Evolutionary conservation across 306 rosid genomes (phyloP), one percentile per base, ranked within the genome.

Genomic region (Quercus robur): DNA sequence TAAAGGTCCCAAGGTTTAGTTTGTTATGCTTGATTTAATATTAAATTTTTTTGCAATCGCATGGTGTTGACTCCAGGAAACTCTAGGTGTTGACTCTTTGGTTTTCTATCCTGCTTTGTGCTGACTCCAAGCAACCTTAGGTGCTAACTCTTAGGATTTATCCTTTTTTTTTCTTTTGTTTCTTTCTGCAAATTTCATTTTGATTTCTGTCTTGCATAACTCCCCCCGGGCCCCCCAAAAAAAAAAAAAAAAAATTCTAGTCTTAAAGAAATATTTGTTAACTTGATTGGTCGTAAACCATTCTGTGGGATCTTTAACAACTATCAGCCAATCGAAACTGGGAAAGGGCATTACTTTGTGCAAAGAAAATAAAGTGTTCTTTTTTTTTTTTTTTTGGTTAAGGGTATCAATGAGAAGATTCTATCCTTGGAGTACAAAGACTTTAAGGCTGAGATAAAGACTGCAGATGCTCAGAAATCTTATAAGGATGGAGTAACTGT

Each of bases 381-480:
- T 31, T 59, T 35, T 33, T 31, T 31, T 6, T 2, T 7, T 38
- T 85, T 77, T 77, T 46, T 76, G 68, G 79, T 68, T 74, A 77
- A 92, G 97, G 97, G 91, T 26, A 90, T 92, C 78, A 85, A 88
- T 68, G 94, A 92, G 78, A 88, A 81, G 90, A 88, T 92, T 81
- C 82, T 90, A 76, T 92, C 97, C 19, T 78, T 88, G 56, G 87
- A 90, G 78, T 90, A 75, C 83, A 87, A 87, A 74, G 90, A 87
- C 23, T 80, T 61, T 72, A 90, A 87, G 82, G 94, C 88, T 20
- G 97, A 90, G 84, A 90, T 92, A 76, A 86, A 83, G 78, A 92
- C 97, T 6, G 97, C 93, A 26, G 94, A 92, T 86, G 88, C 97
- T 76, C 97, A 92, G 77, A 86, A 82, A 52, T 92, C 97, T 20